Evolutionary conservation across 1,139 yeast species (phyloP), one percentile per base, ranked within the genome.

Genomic region (Arxiozyma slooffiae): DNA sequence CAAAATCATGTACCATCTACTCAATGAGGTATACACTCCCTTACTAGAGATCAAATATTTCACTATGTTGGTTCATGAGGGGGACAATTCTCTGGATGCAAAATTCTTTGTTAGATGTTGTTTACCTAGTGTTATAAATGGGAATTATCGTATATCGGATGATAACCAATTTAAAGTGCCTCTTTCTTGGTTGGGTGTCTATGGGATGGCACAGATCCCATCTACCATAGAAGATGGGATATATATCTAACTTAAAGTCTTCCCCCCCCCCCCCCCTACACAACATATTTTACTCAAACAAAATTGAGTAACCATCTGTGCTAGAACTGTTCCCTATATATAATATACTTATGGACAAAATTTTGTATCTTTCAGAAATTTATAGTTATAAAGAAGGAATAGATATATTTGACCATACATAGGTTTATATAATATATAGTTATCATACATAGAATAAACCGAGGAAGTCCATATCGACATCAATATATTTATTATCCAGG

Each of bases 41-140:
- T 41, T 42, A 11, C 20, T 45, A 1, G n/a, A 26, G 23, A 59
- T 66, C 23, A 55, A 51, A 21, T 66, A 66, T 46, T 51, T 60
- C 21, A 59, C 61, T 20, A 72, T 79, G 20, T 82, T 75, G 62
- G 94, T 83, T 2, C 88, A 86, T 62, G 97, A 90, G 65, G 97
- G 97, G 34, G 97, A 89, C 66, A 90, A 90, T 64, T 78, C 82
- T 46, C 66, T 70, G 24, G 97, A 89, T 64, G 95, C 95, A 0
- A 74, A 73, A 50, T 61, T 67, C 14, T 26, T 40, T 76, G 62
- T 66, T 0, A 47, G 75, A 21, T n/a, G 11, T 41, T n/a, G 23
- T 48, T 55, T 21, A 44, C 48, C 38, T 55, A 54, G 14, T 7
- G 20, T 38, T n/a, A 6, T n/a, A 7, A 44, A 38, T 18, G 17